Evolutionary conservation across 495 filamentous ascomycete genomes (phyloP), one percentile per base, ranked within the genome.

Genomic region (Penicillium nucicola): DNA sequence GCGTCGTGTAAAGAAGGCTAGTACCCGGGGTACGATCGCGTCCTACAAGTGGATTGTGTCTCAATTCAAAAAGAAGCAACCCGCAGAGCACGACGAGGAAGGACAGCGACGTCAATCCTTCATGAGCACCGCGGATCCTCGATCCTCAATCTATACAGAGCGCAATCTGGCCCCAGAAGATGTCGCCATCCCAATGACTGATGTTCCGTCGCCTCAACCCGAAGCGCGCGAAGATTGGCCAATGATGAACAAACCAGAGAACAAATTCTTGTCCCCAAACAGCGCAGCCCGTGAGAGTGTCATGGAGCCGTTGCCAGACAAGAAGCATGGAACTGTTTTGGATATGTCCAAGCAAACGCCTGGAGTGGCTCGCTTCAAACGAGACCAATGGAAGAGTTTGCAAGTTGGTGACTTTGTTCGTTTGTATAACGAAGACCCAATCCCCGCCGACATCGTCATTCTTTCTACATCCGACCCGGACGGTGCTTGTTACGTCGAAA

Each of bases 321-420:
- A 57, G 50, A 79, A 80, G 63, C 77, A 80, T 48, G 88, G 86
- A 12, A 89, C 82, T 48, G 73, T 93, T 42, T 67, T 87, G 22
- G 80, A 88, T 47, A 76, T 77, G 34, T 74, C 75, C 36, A 83
- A 81, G 48, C 71, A 79, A 41, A 76, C 74, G 1, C 68, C 81
- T 5, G 83, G 77, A 34, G 83, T 72, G 40, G 85, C 92, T 40
- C 79, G 84, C 39, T 99, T 99, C 67, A 92, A 93, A 66, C 86
- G 84, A 55, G 93, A 96, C 55, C 83, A 82, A 45, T 99, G 95
- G 95, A 99, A 99, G 65, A 95, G 83, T 62, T 79, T 97, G 19
- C 85, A 95, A 57, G 92, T 97, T 36, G 95, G 95, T 32, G 95
- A 99, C 68, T 97, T 95, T 67, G 87, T 99, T 39, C 89, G 95